Evolutionary conservation across 164 flowering plant species (phyloP).

Genomic region (Pachysandra terminalis): DNA sequence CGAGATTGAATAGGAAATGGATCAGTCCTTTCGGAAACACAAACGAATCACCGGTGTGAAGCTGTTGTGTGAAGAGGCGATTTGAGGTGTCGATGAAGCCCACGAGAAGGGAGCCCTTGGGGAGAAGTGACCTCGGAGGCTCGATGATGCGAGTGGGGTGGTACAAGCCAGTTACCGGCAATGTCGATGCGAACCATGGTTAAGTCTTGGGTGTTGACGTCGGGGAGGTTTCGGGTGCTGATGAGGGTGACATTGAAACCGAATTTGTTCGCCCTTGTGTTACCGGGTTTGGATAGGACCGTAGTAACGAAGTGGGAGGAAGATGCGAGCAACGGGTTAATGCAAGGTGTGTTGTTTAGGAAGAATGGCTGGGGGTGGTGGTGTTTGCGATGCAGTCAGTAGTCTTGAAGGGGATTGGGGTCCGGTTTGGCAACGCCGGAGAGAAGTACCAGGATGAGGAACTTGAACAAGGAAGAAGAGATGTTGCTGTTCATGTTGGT

Average conservation of each 20-base stretch:
- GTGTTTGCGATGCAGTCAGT: slow-evolving; percentile 25
- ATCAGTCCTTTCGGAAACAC: slow-evolving; percentile 58
- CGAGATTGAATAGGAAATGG: slow-evolving; percentile 52
- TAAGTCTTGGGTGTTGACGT: slow-evolving; percentile 63
- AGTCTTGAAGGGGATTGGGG: slow-evolving; percentile 66
- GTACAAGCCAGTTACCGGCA: slow-evolving; percentile 38
- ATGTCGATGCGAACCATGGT: slow-evolving; percentile 58
- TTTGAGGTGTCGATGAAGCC: slow-evolving; percentile 61
- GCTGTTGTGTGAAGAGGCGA: slow-evolving; percentile 30
- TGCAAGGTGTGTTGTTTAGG: slow-evolving; percentile 54
- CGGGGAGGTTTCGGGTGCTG: slow-evolving; percentile 44
- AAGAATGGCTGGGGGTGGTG: slow-evolving; percentile 12
- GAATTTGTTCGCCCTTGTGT: slow-evolving; percentile 32
- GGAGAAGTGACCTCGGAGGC: slow-evolving; percentile 62
- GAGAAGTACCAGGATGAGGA: slow-evolving; percentile 13
- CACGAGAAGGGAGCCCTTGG: slow-evolving; percentile 39
- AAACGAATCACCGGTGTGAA: slow-evolving; percentile 53
- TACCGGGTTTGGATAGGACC: slow-evolving; percentile 44
- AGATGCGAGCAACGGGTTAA: slow-evolving; percentile 36
- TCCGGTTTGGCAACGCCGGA: slow-evolving; percentile 30
- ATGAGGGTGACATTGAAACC: slow-evolving; percentile 56
- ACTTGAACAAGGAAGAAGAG: slow-evolving; percentile 10
- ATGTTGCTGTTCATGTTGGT: slow-evolving; percentile 5
- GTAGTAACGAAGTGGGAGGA: slow-evolving; percentile 53
- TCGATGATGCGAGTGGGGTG: slow-evolving; percentile 71